Evolutionary conservation across 495 filamentous ascomycete genomes (phyloP), one percentile per base, ranked within the genome.

Genomic region (Xylaria telfairii): DNA sequence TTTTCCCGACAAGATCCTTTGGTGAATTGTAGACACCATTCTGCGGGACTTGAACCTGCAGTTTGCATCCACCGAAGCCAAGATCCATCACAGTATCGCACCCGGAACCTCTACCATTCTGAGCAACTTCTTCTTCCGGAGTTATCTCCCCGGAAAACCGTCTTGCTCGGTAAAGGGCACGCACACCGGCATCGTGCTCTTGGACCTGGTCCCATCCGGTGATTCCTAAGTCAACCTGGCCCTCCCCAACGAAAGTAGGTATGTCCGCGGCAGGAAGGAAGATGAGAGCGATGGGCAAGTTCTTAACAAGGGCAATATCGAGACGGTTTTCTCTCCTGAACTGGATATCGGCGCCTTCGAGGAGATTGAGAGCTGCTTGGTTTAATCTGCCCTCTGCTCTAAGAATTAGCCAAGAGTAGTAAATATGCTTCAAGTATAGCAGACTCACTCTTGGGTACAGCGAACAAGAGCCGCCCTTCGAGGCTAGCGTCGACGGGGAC

Each of bases 251-350:
- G 74, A 98, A 98, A 65, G 92, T 95, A 32, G 96, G 96, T 77
- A 99, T 99, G 80, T 98, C 96, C 66, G 93, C 95, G 42, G 94
- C 96, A 30, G 96, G 96, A 46, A 99, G 93, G 87, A 99, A 99
- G 81, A 99, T 89, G 71, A 99, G 92, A 15, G 95, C 96, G 70
- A 99, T 93, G 39, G 92, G 93, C 41, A 95, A 89, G 83, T 98
- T 98, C 84, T 96, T 92, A 78, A 97, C 95, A 26, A 98, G 89
- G 17, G 96, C 96, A 81, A 98, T 97, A 81, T 99, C 96, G 71
- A 97, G 91, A 61, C 96, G 92, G 79, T 89, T 92, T 84, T 96
- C 93, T 79, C 95, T 91, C 74, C 90, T 90, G 85, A 98, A 99
- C 83, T 99, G 93, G 75, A 99, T 96, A 81, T 98, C 96, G 73